These are phyloP conservation scores for Xylogone sp. DNA, from an alignment of 2,329 filamentous ascomycete genomes.

Conservation along the genomic window DNA sequence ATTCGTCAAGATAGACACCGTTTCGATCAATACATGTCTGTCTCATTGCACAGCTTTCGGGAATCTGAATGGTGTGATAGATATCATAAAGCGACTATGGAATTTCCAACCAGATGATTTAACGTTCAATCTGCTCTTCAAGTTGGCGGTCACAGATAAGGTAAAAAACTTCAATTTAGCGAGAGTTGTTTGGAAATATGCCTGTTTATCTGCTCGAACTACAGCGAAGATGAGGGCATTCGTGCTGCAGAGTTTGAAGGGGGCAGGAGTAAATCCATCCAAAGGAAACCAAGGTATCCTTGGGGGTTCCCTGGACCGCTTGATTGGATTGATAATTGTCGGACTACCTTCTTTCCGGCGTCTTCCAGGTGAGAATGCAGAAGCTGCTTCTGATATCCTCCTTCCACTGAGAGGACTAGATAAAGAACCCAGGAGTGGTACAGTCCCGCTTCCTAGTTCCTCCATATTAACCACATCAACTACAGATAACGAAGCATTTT, in stretches of 20 bases:
- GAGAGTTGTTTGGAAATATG: conserved; percentile 43
- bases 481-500: neutral
- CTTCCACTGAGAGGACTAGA: neutral
- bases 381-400: neutral
- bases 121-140: neutral
- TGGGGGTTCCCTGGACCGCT: conserved; percentile 7
- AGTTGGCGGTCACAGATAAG: neutral
- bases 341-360: neutral
- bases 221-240: conserved; percentile 12
- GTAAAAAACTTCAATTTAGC: conserved; percentile 34
- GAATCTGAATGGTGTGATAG: conserved; percentile 14
- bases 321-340: conserved; percentile 1
- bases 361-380: neutral
- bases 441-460: neutral
- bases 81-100: conserved; percentile 9
- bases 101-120: conserved; percentile 6
- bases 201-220: conserved; percentile 34
- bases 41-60: conserved; percentile 13
- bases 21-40: conserved; percentile 18
- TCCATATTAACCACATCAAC: neutral
- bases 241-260: conserved; percentile 2
- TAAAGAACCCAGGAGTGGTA: neutral
- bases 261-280: neutral
- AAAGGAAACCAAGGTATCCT: neutral
- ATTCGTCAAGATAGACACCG: conserved; percentile 8